Evolutionary conservation across 345 rosid species (phyloP).

Genomic region (Noccaea bulbosa): DNA sequence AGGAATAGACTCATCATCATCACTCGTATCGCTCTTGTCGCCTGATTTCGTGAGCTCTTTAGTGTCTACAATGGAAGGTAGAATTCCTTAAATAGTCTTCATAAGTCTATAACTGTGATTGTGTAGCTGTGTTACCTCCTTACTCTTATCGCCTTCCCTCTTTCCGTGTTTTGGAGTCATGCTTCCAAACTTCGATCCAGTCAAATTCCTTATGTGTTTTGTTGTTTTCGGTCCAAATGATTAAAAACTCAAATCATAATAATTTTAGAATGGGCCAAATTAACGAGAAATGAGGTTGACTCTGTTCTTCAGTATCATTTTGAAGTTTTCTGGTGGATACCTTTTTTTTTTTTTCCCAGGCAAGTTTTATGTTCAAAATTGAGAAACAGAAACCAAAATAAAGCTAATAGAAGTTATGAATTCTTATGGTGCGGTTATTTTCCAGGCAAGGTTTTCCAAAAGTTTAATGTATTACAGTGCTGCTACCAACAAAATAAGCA

Average conservation of each 20-base stretch:
- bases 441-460: constrained; percentile 83
- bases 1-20: neutral
- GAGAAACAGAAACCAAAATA: neutral
- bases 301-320: neutral
- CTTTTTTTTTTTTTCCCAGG: neutral
- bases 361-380: neutral
- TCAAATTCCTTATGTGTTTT: neutral
- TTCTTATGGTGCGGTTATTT: constrained; percentile 69
- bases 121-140: neutral
- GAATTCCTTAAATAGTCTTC: neutral
- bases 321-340: neutral
- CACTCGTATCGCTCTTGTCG: neutral
- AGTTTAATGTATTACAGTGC: constrained; percentile 68
- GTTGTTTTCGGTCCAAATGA: constrained; percentile 5
- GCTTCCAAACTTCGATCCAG: constrained; percentile 21
- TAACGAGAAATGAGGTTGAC: neutral
- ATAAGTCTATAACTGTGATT: neutral
- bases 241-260: neutral
- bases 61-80: constrained; percentile 43
- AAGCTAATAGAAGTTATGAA: constrained; percentile 58
- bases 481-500: constrained; percentile 67
- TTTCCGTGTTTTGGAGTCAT: neutral
- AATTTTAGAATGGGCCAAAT: neutral
- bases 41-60: constrained; percentile 27
- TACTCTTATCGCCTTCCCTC: neutral